Base-by-base conservation (phyloP, 1,139 yeast species). In the Blastobotrys serpentis region DNA sequence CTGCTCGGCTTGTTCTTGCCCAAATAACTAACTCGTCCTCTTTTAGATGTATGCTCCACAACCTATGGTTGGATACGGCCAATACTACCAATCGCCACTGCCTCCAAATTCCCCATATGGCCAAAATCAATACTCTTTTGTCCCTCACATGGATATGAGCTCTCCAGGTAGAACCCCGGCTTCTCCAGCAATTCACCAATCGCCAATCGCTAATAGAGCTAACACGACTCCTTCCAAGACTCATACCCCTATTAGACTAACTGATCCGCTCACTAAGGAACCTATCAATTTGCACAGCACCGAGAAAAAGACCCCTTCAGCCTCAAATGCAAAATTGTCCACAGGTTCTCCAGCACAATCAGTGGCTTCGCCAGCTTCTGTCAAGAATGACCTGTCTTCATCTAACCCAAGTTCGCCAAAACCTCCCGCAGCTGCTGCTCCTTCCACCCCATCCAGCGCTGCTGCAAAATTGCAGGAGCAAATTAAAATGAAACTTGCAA, bases 241-340 rank as follows among this genome's bases (percentile, higher is more conserved):
- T 17, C 61, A 53, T 37, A 52, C 64, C 18, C 56, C 64, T 13
- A 58, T 61, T 52, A 59, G 56, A 49, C 51, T 61, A 44, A 52
- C 60, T 36, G 65, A 60, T 47, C 65, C 65, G 4, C 50, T 49
- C 17, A 60, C 65, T 23, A 58, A 56, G 44, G 56, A 57, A 50
- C 63, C 62, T 25, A 60, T 61, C 33, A 60, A 57, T 42, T 49
- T 60, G 51, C 22, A 30, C 25, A 17, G 39, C 7, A 23, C 46
- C 6, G 40, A 44, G 25, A 36, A 44, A 22, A 33, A 38, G 44
- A 48, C 47, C 8, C 51, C 49, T 21, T 33, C 39, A 26, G 14
- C 43, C 38, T 26, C 50, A 21, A 38, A 25, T 21, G 53, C 45
- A 19, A 46, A 42, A 3, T 30, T 46, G 10, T 40, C 43, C n/a